Evolutionary conservation across 1,284 basidiomycete species (phyloP).

Genomic region (Fomes fomentarius): DNA sequence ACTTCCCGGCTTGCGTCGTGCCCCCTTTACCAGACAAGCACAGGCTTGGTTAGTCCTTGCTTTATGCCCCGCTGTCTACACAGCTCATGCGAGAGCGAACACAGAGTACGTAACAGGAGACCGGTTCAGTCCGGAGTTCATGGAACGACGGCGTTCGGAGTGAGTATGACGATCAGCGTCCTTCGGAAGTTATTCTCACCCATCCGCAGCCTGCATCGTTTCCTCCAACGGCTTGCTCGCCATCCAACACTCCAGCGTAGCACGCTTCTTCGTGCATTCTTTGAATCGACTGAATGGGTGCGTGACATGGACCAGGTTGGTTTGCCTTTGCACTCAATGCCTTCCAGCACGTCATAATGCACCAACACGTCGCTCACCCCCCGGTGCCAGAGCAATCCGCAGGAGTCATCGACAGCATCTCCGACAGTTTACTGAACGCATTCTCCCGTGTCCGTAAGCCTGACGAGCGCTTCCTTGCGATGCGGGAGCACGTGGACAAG

Average conservation of each 20-base stretch:
- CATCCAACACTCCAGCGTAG: slow-evolving; percentile 96
- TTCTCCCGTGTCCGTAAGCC: slow-evolving; percentile 96
- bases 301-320: slow-evolving; percentile 27
- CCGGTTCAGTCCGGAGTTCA: slow-evolving; percentile 95
- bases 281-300: slow-evolving; percentile 98
- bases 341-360: slow-evolving; percentile 89
- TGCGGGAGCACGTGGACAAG: slow-evolving; percentile 91
- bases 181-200: slow-evolving; percentile 2
- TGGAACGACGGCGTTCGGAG: slow-evolving; percentile 91
- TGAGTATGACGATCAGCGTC: slow-evolving; percentile 43
- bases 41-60: slow-evolving; percentile 72
- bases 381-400: slow-evolving; percentile 78
- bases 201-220: slow-evolving; percentile 80
- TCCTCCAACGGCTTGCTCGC: slow-evolving; percentile 86
- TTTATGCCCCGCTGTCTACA: neutral
- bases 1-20: slow-evolving; percentile 96
- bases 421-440: slow-evolving; percentile 94
- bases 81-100: slow-evolving; percentile 4
- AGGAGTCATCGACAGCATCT: slow-evolving; percentile 91
- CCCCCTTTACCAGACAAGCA: slow-evolving; percentile 98
- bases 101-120: slow-evolving; percentile 97
- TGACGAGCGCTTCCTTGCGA: slow-evolving; percentile 91
- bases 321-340: slow-evolving; percentile 10
- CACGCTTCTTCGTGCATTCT: slow-evolving; percentile 87
- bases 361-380: slow-evolving; percentile 89